Evolutionary conservation across 2,329 filamentous ascomycete genomes (phyloP), one percentile per base, ranked within the genome.

Genomic region (Colletotrichum tropicicola): DNA sequence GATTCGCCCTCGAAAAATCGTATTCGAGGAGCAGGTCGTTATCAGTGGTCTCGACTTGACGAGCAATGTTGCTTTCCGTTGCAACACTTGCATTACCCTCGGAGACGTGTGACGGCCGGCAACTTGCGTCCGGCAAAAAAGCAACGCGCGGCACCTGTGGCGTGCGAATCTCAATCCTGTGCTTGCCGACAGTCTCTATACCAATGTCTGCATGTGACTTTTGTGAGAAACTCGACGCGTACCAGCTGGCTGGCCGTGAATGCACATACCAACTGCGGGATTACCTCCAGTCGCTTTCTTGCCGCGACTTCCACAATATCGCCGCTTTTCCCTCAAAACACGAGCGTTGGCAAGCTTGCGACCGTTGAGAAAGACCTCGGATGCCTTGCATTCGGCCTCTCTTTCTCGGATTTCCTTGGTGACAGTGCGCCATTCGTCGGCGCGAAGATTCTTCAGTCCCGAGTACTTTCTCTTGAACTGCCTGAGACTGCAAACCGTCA

Each of bases 381-480:
- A 8, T 2, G 8, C 3, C 21, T 19, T 48, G 21, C 21, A 21
- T n/a, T 47, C 30, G 0, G n/a, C 15, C 3, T 39, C 28, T 15
- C 21, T 47, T 3, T 47, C 21, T 23, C 12, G 15, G 9, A 57
- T 23, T 8, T 25, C 30, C 21, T 21, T 17, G 8, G 27, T 39
- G 2, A 57, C 15, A 1, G 44, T 43, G 3, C 12, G 21, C 54
- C 54, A 57, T 57, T 57, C 54, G 2, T n/a, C 15, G 3, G 43
- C 30, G 2, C 54, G 12, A 4, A 57, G n/a, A 6, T 57, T 47
- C 3, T 57, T 57, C 15, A 48, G 13, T 5, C 44, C 44, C 7
- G 54, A 21, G 15, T 57, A 57, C 8, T 17, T 37, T 4, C 32
- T 21, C 8, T 48, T 57, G 43, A 57, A 48, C 21, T 48, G 43